Conservation (phyloP, 1,139 yeast species). For the Geotrichum europaeum region DNA sequence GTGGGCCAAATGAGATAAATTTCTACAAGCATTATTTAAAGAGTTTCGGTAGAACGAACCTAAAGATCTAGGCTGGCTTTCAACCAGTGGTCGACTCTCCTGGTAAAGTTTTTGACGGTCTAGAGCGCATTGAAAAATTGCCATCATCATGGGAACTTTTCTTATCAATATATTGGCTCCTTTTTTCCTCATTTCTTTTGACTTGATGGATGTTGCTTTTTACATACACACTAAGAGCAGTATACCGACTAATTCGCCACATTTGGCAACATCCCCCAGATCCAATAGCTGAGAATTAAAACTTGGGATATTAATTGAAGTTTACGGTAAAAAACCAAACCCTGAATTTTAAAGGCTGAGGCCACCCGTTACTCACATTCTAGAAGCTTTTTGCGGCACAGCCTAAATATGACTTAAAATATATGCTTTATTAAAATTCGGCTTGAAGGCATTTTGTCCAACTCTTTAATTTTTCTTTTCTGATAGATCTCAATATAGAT, state of each 20-base stretch:
- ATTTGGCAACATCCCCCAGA: background rate
- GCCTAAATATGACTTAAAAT: background rate
- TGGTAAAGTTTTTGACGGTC: too few species aligned
- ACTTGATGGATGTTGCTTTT: background rate
- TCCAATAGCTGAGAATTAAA: background rate
- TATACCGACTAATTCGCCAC: background rate
- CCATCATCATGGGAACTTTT: background rate
- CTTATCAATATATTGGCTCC: background rate
- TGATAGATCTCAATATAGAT: too few species aligned
- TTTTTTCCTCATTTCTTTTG: background rate
- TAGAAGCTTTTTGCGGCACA: background rate
- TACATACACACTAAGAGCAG: background rate
- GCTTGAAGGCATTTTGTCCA: too few species aligned
- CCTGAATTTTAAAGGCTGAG: background rate
- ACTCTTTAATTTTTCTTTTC: too few species aligned
- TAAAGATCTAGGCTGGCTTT: too few species aligned
- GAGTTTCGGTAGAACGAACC: too few species aligned
- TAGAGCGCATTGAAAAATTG: background rate
- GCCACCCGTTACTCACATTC: background rate
- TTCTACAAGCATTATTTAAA: too few species aligned
- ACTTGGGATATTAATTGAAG: background rate
- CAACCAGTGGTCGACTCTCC: too few species aligned
- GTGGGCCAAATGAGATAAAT: background rate
- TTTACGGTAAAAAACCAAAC: background rate
- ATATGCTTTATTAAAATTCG: background rate